phyloP scores from a whole-genome alignment of 192 early-diverging fungal species.

The Fimicolochytrium jonesii region DNA sequence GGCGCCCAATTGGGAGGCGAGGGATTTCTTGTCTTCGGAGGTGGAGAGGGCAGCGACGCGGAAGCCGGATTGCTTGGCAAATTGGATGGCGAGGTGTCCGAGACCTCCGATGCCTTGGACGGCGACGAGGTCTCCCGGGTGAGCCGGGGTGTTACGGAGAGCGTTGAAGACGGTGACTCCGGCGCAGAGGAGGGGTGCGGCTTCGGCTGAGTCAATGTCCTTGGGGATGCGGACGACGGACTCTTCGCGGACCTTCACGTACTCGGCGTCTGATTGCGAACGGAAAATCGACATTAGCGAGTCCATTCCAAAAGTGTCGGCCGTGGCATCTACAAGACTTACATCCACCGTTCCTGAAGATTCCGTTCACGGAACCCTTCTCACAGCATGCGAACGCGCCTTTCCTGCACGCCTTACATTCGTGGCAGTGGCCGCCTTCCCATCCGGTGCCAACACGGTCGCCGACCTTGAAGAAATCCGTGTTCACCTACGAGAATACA shows the following conservation, averaged over 20 bases:
- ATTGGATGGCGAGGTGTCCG: conserved; percentile 56
- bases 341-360: conserved; percentile 48
- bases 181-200: conserved; percentile 77
- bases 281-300: too few relatives aligned
- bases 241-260: conserved; percentile 48
- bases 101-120: conserved; percentile 79
- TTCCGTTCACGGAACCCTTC: conserved; percentile 44
- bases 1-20: conserved; percentile 22
- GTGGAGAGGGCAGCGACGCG: conserved; percentile 27
- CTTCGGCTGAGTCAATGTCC: conserved; percentile 53
- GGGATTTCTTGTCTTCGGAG: conserved; percentile 8
- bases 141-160: conserved; percentile 49
- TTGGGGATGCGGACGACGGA: conserved; percentile 56
- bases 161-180: conserved; percentile 74
- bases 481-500: conserved; percentile 54
- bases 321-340: not conserved
- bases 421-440: conserved; percentile 54
- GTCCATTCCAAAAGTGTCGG: not conserved
- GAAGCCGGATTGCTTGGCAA: conserved; percentile 23
- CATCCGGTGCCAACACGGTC: conserved; percentile 68
- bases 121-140: conserved; percentile 61
- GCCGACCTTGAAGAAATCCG: conserved; percentile 50
- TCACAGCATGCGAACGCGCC: conserved; percentile 50
- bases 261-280: too few relatives aligned
- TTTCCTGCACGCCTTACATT: conserved; percentile 49